These are phyloP conservation scores for Thalassiosira hispida DNA, from an alignment of 352 stramenopile genomes.

Conservation along the genomic window DNA sequence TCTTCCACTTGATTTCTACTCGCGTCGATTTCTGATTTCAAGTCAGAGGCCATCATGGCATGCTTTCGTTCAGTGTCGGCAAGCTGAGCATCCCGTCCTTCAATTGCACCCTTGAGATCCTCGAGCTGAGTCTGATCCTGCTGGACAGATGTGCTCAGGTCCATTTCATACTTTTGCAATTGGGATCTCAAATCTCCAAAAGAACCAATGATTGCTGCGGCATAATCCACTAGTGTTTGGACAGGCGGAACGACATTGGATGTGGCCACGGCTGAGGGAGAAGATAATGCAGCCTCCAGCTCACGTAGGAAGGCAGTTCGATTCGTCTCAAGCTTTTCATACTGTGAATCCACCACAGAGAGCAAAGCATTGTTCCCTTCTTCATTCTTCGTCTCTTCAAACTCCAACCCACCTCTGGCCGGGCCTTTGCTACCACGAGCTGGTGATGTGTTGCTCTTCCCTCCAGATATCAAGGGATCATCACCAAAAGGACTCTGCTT, in stretches of 20 bases:
- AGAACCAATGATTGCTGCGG: constrained; percentile 26
- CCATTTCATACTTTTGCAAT: constrained; percentile 48
- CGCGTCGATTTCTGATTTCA: constrained; percentile 40
- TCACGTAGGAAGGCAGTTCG: constrained; percentile 45
- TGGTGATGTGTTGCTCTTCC: too few relatives aligned
- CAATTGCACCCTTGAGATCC: constrained; percentile 56
- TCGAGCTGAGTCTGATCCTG: constrained; percentile 66
- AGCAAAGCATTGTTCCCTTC: constrained; percentile 29
- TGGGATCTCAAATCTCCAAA: constrained; percentile 40
- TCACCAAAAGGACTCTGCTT: constrained; percentile 7
- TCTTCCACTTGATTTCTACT: constrained; percentile 64
- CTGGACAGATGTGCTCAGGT: constrained; percentile 40
- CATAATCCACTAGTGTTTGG: constrained; percentile 52
- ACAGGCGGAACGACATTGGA: constrained; percentile 47
- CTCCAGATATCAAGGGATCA: background rate
- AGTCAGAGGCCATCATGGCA: constrained; percentile 21
- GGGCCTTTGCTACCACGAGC: background rate
- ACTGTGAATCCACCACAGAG: constrained; percentile 44
- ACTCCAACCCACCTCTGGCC: background rate
- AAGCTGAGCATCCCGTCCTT: constrained; percentile 48
- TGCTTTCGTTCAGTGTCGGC: constrained; percentile 49
- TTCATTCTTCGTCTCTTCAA: constrained; percentile 10
- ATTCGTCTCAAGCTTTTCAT: constrained; percentile 51
- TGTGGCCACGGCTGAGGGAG: constrained; percentile 30
- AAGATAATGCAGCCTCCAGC: constrained; percentile 40